Base-by-base conservation (phyloP, 2,329 filamentous ascomycete genomes). In the Ceratocystiopsis brevicomis region DNA sequence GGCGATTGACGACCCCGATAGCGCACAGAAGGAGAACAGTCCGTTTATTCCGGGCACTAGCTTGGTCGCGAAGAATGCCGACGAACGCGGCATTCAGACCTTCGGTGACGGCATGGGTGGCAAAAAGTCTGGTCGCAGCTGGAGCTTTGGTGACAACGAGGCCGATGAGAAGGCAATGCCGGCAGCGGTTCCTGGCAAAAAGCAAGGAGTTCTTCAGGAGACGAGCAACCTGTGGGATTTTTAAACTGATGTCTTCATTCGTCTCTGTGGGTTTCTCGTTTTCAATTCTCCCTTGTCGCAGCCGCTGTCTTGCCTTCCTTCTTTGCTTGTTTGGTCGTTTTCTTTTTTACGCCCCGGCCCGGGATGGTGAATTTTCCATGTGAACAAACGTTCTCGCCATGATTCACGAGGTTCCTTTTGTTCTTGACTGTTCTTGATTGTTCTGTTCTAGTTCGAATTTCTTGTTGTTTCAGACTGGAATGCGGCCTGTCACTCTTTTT, bases 91-190 rank as follows among this genome's bases (percentile, higher is more conserved):
- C 25, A 68, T 69, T 45, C 53, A 54, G 35, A 72, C 71, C 46
- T 68, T 62, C 3, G 75, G 75, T 35, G 71, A 79, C 51, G 78
- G 78, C 43, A 81, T 81, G 76, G 77, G 77, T 38, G 71, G 71
- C 37, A 62, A 64, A 46, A 73, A 67, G 56, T 67, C 35, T 39
- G 63, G 69, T 45, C 62, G 71, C 44, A 59, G 66, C 53, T 81
- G 76, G 74, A 64, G 75, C 12, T 71, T 76, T 48, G 69, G 69
- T 16, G 67, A 66, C 37, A 65, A 66, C 6, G 49, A 50, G 36
- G 44, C 42, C 63, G 67, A 66, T 30, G 25, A 30, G 25, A 30
- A 30, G 25, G 66, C 67, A 19, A 61, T 65, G n/a, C 48, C 55
- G 41, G 52, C 56, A 37, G 49, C 57, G 11, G 56, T 58, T 9